Evolutionary conservation across 441 rosid genomes (phyloP).

Genomic region (Bruguiera hainesii): DNA sequence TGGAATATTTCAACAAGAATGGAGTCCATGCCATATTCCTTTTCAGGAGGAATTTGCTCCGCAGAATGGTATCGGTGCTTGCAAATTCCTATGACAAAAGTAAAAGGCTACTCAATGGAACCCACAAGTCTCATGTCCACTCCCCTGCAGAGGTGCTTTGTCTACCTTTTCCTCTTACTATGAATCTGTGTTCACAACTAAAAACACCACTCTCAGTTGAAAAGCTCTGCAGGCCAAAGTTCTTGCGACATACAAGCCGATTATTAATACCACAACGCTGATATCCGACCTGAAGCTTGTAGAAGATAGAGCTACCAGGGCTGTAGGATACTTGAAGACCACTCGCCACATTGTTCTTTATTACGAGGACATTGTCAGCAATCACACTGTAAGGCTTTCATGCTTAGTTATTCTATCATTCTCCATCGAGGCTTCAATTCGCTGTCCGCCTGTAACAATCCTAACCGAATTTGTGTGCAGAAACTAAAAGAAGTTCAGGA

Average conservation of each 20-base stretch:
- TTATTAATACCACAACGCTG: conserved; percentile 32
- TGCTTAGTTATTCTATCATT: neutral
- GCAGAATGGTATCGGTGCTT: conserved; percentile 46
- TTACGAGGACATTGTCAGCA: conserved; percentile 48
- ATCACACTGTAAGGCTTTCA: conserved; percentile 34
- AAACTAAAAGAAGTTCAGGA: conserved; percentile 39
- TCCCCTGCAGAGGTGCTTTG: conserved; percentile 38
- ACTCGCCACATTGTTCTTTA: conserved; percentile 49
- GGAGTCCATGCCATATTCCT: conserved; percentile 51
- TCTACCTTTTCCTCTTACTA: neutral
- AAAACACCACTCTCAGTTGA: neutral
- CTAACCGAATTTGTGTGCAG: conserved; percentile 20
- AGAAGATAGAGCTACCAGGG: conserved; percentile 35
- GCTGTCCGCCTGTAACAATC: neutral
- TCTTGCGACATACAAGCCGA: conserved; percentile 47
- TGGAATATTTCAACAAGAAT: conserved; percentile 42
- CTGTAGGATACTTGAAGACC: conserved; percentile 38
- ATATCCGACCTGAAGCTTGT: conserved; percentile 38
- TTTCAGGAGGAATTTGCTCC: conserved; percentile 49
- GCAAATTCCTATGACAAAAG: conserved; percentile 52
- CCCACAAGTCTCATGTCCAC: conserved; percentile 68
- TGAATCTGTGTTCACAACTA: neutral
- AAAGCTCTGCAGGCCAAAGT: conserved; percentile 37
- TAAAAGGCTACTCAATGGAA: conserved; percentile 49
- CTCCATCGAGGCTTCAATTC: too few relatives aligned